These are phyloP conservation scores for Aspergillus bombycis DNA, from an alignment of 2,329 filamentous ascomycete species.

Conservation along the genomic window DNA sequence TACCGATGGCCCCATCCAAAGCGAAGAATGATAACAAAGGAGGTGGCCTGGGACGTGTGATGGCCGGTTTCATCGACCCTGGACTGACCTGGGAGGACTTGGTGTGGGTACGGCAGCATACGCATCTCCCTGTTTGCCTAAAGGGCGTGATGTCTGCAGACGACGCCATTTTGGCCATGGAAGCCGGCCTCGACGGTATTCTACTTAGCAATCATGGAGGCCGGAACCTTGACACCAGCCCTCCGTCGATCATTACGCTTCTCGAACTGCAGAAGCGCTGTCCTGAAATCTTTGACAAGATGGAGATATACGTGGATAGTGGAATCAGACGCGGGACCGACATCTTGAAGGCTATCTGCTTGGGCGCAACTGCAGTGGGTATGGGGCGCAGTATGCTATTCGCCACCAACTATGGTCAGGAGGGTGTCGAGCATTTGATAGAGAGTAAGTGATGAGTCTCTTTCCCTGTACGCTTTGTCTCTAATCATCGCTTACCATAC, in stretches of 20 bases:
- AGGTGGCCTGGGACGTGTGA: conserved; percentile 56
- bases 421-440: conserved; percentile 58
- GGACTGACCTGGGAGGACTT: conserved; percentile 58
- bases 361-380: conserved; percentile 59
- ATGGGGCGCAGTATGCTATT: conserved; percentile 59
- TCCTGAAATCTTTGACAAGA: conserved; percentile 53
- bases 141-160: conserved; percentile 62
- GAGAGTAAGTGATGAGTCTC: conserved; percentile 51
- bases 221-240: conserved; percentile 57
- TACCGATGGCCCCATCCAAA: conserved; percentile 49
- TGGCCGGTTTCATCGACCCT: conserved; percentile 57
- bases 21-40: conserved; percentile 57
- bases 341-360: conserved; percentile 57
- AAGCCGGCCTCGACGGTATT: conserved; percentile 57
- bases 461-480: neutral
- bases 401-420: conserved; percentile 57
- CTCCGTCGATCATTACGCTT: conserved; percentile 54
- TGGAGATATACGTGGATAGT: conserved; percentile 59
- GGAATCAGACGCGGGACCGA: conserved; percentile 59
- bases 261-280: conserved; percentile 56
- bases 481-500: conserved; percentile 6
- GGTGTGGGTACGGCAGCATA: conserved; percentile 54
- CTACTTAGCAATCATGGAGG: conserved; percentile 63
- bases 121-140: conserved; percentile 56
- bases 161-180: conserved; percentile 56